Conservation (phyloP, 768 basidiomycete genomes). For the Multifurca ochricompacta region DNA sequence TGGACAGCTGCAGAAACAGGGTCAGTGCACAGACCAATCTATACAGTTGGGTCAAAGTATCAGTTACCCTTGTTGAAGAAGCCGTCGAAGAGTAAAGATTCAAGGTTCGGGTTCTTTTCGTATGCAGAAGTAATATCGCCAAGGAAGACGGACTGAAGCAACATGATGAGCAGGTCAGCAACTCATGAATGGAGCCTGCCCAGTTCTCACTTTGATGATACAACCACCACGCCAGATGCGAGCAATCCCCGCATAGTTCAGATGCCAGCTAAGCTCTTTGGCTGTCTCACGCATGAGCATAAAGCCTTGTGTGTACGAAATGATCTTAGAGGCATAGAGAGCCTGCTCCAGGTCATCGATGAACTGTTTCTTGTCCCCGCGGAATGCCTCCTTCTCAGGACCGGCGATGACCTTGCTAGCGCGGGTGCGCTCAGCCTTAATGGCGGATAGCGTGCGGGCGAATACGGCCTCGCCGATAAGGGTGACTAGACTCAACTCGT, state of each 20-base stretch:
- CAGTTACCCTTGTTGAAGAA: constrained; percentile 91
- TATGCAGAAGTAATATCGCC: constrained; percentile 90
- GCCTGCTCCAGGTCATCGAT: constrained; percentile 99
- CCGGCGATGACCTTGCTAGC: constrained; percentile 89
- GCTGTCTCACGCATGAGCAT: constrained; percentile 99
- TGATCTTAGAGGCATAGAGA: constrained; percentile 98
- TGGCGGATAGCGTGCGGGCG: constrained; percentile 92
- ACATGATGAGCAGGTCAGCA: constrained; percentile 27
- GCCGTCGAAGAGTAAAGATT: constrained; percentile 90
- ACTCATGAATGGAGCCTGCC: background rate
- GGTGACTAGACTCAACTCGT: constrained; percentile 56
- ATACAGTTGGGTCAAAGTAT: background rate
- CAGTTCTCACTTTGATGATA: constrained; percentile 80
- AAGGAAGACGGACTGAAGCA: constrained; percentile 64
- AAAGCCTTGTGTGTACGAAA: constrained; percentile 99
- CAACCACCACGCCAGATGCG: constrained; percentile 99
- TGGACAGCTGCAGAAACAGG: constrained; percentile 54
- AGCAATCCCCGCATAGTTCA: constrained; percentile 98
- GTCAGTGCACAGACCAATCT: constrained; percentile 4
- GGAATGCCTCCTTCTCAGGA: constrained; percentile 89
- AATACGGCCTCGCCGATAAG: constrained; percentile 99
- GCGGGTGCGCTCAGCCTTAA: constrained; percentile 92
- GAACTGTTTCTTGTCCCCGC: constrained; percentile 96
- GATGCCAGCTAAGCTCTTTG: constrained; percentile 84
- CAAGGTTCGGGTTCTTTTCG: constrained; percentile 72